A percentile compares a stretch with the other conserved stretches of the same genome.
Evolutionary conservation across 2,329 filamentous ascomycete genomes (phyloP).

Genomic region (Pseudogymnoascus destructans): DNA sequence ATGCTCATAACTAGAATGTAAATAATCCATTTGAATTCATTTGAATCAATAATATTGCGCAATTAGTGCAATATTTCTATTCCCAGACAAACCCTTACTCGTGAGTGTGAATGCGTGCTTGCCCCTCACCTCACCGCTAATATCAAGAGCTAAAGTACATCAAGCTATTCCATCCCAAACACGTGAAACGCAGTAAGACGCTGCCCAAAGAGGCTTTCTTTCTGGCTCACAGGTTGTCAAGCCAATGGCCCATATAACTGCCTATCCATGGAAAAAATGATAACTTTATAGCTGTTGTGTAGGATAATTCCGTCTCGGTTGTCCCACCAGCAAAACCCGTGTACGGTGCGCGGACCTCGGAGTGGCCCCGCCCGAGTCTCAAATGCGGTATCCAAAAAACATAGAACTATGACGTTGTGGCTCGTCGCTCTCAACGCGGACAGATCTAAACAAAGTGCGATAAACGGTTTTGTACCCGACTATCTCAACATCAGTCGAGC

Average conservation of each 20-base stretch:
- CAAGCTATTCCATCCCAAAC: not conserved
- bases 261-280: not conserved
- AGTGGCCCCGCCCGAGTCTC: not conserved
- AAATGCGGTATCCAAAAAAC: not conserved
- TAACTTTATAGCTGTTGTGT: not conserved
- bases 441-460: conserved; percentile 1
- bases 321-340: not conserved
- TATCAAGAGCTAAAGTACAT: not conserved
- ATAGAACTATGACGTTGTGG: conserved; percentile 4
- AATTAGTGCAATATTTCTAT: not conserved
- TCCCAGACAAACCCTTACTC: not conserved
- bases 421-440: not conserved
- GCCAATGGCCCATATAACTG: not conserved
- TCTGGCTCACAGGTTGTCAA: not conserved
- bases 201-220: not conserved
- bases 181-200: not conserved
- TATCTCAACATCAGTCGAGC: conserved; percentile 3
- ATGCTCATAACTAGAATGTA: not conserved
- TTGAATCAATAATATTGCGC: not conserved
- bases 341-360: not conserved
- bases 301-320: not conserved
- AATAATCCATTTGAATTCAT: not conserved
- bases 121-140: not conserved
- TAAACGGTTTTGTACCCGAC: not conserved
- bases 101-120: not conserved